These are phyloP conservation scores for Rubus idaeus DNA, from an alignment of 306 rosid genomes.

Conservation along the genomic window DNA sequence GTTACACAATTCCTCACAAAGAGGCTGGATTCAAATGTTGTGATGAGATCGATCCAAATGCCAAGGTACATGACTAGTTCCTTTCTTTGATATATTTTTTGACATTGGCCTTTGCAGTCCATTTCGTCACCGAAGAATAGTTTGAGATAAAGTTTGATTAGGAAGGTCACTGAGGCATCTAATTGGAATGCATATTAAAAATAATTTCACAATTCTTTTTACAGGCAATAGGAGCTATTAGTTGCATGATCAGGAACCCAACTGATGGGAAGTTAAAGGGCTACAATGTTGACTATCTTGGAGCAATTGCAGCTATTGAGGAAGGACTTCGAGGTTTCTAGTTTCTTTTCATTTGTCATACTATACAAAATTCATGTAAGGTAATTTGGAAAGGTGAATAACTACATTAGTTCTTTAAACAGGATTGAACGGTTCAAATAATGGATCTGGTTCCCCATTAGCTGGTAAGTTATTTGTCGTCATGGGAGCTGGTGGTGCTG, in stretches of 20 bases:
- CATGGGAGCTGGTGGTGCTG: constrained; percentile 79
- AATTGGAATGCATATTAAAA: background rate
- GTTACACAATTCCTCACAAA: constrained; percentile 71
- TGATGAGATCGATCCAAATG: constrained; percentile 58
- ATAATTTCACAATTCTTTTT: background rate
- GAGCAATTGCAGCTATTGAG: constrained; percentile 70
- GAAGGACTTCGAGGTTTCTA: constrained; percentile 58
- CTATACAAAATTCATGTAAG: background rate
- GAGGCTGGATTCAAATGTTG: constrained; percentile 52
- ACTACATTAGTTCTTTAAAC: background rate
- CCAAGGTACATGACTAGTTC: constrained; percentile 37
- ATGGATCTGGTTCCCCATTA: constrained; percentile 45
- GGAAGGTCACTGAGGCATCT: background rate
- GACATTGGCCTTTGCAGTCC: constrained; percentile 1
- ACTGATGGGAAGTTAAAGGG: constrained; percentile 53
- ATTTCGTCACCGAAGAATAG: background rate
- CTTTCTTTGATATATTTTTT: background rate
- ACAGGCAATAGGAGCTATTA: constrained; percentile 69
- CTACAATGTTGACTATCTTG: constrained; percentile 62
- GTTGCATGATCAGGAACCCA: constrained; percentile 65
- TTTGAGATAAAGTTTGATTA: background rate
- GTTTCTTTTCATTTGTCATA: constrained; percentile 25
- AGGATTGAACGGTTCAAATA: constrained; percentile 33
- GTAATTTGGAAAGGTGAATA: background rate
- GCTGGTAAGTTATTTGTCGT: constrained; percentile 60